phyloP scores from a whole-genome alignment of 129 eudicot species.

The Pseudognaphalium luteoalbum region DNA sequence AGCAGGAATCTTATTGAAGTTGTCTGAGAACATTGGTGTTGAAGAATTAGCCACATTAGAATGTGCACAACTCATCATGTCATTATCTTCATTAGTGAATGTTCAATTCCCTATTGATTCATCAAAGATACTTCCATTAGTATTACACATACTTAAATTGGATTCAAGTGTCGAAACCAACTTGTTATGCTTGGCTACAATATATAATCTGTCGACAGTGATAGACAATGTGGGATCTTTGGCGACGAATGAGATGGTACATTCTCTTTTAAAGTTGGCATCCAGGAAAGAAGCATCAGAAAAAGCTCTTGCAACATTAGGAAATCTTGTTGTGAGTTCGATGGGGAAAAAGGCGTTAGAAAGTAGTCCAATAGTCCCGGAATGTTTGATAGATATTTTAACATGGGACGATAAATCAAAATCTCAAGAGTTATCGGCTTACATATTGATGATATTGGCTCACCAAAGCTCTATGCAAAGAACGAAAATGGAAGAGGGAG shows the following conservation, averaged over 20 bases:
- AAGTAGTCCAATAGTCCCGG: slow-evolving; percentile 55
- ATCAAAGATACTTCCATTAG: slow-evolving; percentile 54
- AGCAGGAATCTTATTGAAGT: slow-evolving; percentile 78
- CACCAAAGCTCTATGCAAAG: slow-evolving; percentile 84
- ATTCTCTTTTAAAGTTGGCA: slow-evolving; percentile 49
- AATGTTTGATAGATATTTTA: slow-evolving; percentile 69
- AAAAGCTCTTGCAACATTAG: slow-evolving; percentile 76
- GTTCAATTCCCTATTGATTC: slow-evolving; percentile 55
- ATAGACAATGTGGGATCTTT: slow-evolving; percentile 60
- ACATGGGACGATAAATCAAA: slow-evolving; percentile 72
- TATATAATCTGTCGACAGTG: slow-evolving; percentile 69
- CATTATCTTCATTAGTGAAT: slow-evolving; percentile 65
- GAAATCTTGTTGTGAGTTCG: slow-evolving; percentile 75
- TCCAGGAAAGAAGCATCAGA: slow-evolving; percentile 57
- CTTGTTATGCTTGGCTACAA: slow-evolving; percentile 53
- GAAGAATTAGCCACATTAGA: slow-evolving; percentile 55
- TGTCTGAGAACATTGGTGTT: slow-evolving; percentile 39
- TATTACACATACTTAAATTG: slow-evolving; percentile 51
- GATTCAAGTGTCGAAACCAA: slow-evolving; percentile 51
- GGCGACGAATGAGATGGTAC: slow-evolving; percentile 43
- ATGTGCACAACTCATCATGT: slow-evolving; percentile 61
- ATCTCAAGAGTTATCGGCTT: slow-evolving; percentile 76
- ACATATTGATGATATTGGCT: slow-evolving; percentile 81
- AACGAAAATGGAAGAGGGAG: slow-evolving; percentile 73
- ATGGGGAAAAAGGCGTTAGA: slow-evolving; percentile 76